Conservation (phyloP, 139 green algal species). For the Chlamydomonas sphaeroides region DNA sequence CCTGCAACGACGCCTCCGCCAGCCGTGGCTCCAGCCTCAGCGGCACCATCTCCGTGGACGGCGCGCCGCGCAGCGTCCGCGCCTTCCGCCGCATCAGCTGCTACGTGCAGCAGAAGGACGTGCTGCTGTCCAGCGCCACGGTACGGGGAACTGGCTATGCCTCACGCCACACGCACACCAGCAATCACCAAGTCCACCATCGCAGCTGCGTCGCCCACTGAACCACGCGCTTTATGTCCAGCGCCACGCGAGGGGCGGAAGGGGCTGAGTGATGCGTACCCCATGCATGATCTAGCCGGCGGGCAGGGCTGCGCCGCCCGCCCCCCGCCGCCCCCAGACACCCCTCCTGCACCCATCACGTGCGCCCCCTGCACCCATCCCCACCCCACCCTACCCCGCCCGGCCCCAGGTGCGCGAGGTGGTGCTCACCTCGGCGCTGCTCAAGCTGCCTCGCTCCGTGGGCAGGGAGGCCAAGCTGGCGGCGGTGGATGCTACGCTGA, state of each 20-base stretch:
- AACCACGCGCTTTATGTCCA: constrained; percentile 67
- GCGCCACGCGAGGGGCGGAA: constrained; percentile 39
- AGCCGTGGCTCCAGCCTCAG: constrained; percentile 17
- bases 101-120: constrained; percentile 75
- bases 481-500: constrained; percentile 67
- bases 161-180: too few relatives aligned
- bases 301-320: too few relatives aligned
- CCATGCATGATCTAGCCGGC: background rate
- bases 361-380: background rate
- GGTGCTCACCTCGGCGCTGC: constrained; percentile 67
- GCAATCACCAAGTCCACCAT: constrained; percentile 31
- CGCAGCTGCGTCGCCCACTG: too few relatives aligned
- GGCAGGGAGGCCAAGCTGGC: constrained; percentile 46
- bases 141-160: constrained; percentile 58
- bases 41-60: constrained; percentile 69
- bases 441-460: constrained; percentile 68
- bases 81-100: constrained; percentile 50
- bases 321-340: too few relatives aligned
- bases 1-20: constrained; percentile 41
- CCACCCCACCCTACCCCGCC: background rate
- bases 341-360: background rate
- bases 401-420: constrained; percentile 58
- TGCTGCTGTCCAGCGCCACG: constrained; percentile 72
- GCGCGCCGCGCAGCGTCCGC: background rate
- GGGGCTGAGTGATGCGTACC: background rate